Percentiles rank a stretch among this genome's conserved stretches.
Evolutionary conservation across 345 rosid genomes (phyloP).

Genomic region (Litchi chinensis): DNA sequence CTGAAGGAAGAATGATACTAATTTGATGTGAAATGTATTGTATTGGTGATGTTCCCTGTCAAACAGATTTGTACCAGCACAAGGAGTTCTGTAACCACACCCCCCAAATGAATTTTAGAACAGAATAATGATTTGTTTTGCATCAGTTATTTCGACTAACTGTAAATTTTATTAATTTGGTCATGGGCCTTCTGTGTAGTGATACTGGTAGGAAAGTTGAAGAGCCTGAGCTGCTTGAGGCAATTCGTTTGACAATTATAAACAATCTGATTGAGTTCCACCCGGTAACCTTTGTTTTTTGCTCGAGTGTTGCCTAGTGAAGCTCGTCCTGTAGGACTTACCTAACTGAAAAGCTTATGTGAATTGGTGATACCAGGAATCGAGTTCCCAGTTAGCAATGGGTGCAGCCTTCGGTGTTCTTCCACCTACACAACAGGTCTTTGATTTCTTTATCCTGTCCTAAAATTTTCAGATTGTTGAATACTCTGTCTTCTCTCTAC

Average conservation of each 20-base stretch:
- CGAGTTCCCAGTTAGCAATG: slow-evolving; percentile 96
- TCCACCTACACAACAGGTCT: slow-evolving; percentile 72
- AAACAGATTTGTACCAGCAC: not conserved
- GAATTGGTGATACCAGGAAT: slow-evolving; percentile 64
- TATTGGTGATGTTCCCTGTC: not conserved
- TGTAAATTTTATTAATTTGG: slow-evolving; percentile 12
- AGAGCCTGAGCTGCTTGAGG: slow-evolving; percentile 94
- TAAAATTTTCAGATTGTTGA: slow-evolving; percentile 17
- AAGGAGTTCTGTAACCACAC: not conserved
- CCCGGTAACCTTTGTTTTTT: slow-evolving; percentile 57
- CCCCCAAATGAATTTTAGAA: not conserved
- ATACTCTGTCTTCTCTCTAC: slow-evolving; percentile 3
- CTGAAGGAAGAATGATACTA: not conserved
- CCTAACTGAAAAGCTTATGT: slow-evolving; percentile 21
- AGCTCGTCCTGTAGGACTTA: not conserved
- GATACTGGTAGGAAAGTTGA: slow-evolving; percentile 91
- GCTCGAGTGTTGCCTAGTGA: slow-evolving; percentile 6
- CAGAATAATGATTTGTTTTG: not conserved
- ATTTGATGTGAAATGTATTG: not conserved
- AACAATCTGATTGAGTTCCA: slow-evolving; percentile 89
- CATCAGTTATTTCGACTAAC: not conserved
- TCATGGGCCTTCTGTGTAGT: slow-evolving; percentile 45
- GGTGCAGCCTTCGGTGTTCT: slow-evolving; percentile 89
- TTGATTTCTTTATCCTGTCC: not conserved
- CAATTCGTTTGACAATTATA: slow-evolving; percentile 92